Conservation (phyloP, 2,329 filamentous ascomycete species). For the Incumbomyces delicatus region DNA sequence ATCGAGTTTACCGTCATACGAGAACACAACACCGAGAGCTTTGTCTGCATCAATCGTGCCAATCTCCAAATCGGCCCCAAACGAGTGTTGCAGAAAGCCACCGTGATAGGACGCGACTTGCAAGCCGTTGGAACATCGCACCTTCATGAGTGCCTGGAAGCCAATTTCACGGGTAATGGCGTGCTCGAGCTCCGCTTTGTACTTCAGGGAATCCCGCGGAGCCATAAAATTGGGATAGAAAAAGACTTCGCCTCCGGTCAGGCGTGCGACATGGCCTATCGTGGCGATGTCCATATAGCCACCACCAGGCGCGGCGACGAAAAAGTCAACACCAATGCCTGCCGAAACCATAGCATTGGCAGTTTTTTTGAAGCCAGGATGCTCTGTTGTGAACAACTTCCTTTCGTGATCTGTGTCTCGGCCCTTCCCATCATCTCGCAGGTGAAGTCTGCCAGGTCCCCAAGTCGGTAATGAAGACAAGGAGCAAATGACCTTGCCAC, state of each 20-base stretch:
- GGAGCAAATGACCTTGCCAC: constrained; percentile 85
- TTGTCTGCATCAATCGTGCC: constrained; percentile 90
- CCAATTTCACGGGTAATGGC: constrained; percentile 82
- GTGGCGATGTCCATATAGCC: constrained; percentile 90
- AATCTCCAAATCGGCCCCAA: constrained; percentile 88
- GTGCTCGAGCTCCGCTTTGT: constrained; percentile 77
- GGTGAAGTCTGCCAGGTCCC: constrained; percentile 74
- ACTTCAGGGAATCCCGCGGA: constrained; percentile 71
- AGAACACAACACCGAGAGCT: constrained; percentile 81
- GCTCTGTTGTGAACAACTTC: constrained; percentile 83
- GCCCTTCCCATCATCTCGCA: constrained; percentile 81
- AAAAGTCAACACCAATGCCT: constrained; percentile 87
- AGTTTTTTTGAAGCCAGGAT: constrained; percentile 75
- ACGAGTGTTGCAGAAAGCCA: constrained; percentile 91
- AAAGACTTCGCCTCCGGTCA: constrained; percentile 89
- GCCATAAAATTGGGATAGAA: constrained; percentile 96
- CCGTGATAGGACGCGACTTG: constrained; percentile 92
- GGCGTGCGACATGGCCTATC: constrained; percentile 74
- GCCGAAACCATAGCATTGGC: constrained; percentile 79
- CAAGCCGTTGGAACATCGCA: constrained; percentile 90
- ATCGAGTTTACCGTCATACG: constrained; percentile 95
- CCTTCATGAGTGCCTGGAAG: constrained; percentile 95
- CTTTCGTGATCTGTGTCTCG: constrained; percentile 81
- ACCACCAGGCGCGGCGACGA: constrained; percentile 80
- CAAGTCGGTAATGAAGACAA: constrained; percentile 80